These are phyloP conservation scores for Lachancea meyersii DNA, from an alignment of 805 yeast genomes.

Conservation along the genomic window DNA sequence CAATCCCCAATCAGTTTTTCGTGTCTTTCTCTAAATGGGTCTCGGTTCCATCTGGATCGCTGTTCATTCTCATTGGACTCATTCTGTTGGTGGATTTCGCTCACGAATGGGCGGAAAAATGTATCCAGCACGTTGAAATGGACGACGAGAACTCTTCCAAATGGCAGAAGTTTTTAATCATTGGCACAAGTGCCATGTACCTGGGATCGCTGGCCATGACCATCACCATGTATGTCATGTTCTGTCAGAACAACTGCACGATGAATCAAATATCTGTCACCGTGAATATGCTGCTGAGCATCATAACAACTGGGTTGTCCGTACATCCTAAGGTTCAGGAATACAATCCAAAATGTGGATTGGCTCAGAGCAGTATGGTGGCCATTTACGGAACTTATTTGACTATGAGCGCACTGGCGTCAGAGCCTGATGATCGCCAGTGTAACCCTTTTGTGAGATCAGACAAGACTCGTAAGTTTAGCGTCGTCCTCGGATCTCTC, in stretches of 20 bases:
- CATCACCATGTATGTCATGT: slow-evolving; percentile 71
- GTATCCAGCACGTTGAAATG: slow-evolving; percentile 83
- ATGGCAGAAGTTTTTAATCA: slow-evolving; percentile 77
- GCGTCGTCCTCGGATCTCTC: slow-evolving; percentile 82
- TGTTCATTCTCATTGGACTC: slow-evolving; percentile 84
- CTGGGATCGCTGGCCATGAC: slow-evolving; percentile 66
- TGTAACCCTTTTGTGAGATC: slow-evolving; percentile 93
- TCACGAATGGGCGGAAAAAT: slow-evolving; percentile 97
- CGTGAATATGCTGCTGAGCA: slow-evolving; percentile 59
- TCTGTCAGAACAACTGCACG: slow-evolving; percentile 73
- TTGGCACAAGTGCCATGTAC: slow-evolving; percentile 87
- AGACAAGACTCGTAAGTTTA: slow-evolving; percentile 81
- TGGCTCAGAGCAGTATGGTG: slow-evolving; percentile 96
- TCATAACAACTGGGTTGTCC: slow-evolving; percentile 63
- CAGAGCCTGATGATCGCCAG: slow-evolving; percentile 89
- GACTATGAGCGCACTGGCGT: slow-evolving; percentile 85
- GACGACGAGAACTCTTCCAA: slow-evolving; percentile 52
- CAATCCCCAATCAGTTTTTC: slow-evolving; percentile 83
- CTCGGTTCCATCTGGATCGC: slow-evolving; percentile 74
- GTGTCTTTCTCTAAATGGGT: slow-evolving; percentile 87
- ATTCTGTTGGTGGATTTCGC: slow-evolving; percentile 92
- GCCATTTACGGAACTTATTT: slow-evolving; percentile 87
- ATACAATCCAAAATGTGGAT: slow-evolving; percentile 88
- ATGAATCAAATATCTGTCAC: slow-evolving; percentile 87
- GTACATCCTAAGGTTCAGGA: slow-evolving; percentile 83